Evolutionary conservation across 1,284 basidiomycete species (phyloP), one percentile per base, ranked within the genome.

Genomic region (Ceratobasidium papillatum): DNA sequence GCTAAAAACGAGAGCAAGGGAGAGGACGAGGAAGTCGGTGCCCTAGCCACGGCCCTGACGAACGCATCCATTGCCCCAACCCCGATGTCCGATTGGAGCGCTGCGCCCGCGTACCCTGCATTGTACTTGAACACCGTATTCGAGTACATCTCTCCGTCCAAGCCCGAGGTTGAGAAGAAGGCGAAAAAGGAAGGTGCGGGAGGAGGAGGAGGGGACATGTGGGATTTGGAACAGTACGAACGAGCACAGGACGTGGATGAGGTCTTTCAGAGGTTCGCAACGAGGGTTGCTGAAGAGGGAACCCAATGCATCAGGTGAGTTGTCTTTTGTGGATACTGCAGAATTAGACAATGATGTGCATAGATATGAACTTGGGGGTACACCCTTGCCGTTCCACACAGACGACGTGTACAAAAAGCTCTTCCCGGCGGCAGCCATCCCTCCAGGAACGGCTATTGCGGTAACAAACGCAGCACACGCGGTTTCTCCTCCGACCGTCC

Each of bases 261-360:
- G 62, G 87, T 91, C 1, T 95, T 95, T 80, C 89, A 93, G 77
- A 85, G 87, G n/a, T 95, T 95, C 80, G 88, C 87, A 64, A 88
- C 88, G 79, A 85, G 92, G 34, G 88, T 91, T 12, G 85, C 82
- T 45, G 85, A 86, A 77, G 89, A 91, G 79, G 88, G 89, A 41
- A 86, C 90, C 76, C 94, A 95, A 79, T 94, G 93, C 79, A 83
- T 95, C 56, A 86, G 94, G 93, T 93, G 66, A 73, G 79, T 75
- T 1, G 3, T 85, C 75, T 9, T 45, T 74, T n/a, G 30, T 47
- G 9, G 34, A 64, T 38, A 22, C 11, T 54, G 38, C 36, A 30
- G 14, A 14, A n/a, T 34, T 52, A 17, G 32, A 61, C 62, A 41
- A 30, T 25, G n/a, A 47, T 27, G 11, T 19, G 8, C 47, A 49